phyloP scores from a whole-genome alignment of 805 yeast species.

The Lipomyces mesembrius region DNA sequence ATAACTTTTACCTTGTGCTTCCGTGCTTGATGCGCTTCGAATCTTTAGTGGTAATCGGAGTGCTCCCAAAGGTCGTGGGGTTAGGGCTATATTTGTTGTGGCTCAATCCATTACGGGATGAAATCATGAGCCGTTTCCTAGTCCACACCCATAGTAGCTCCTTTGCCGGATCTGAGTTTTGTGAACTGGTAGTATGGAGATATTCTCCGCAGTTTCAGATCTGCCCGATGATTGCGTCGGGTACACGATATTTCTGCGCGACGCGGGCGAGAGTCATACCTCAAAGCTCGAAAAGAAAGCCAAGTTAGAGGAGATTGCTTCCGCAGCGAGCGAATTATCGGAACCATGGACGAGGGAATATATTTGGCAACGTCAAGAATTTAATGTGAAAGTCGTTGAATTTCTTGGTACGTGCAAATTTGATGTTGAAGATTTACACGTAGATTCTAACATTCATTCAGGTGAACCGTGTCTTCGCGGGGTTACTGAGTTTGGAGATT shows the following conservation, averaged over 20 bases:
- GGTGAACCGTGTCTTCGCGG: constrained; percentile 40
- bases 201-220: constrained; percentile 19
- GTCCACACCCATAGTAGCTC: background rate
- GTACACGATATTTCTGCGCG: constrained; percentile 23
- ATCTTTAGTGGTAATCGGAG: no score
- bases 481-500: constrained; percentile 41
- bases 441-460: background rate
- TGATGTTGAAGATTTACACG: background rate
- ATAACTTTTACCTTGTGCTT: no score
- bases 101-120: no score
- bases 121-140: background rate
- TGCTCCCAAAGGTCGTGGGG: no score
- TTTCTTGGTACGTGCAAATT: constrained; percentile 10
- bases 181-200: constrained; percentile 18
- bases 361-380: constrained; percentile 41
- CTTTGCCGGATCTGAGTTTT: background rate
- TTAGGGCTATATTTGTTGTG: no score
- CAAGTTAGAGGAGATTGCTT: constrained; percentile 9
- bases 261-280: background rate
- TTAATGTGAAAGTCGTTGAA: constrained; percentile 28
- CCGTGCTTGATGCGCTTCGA: no score
- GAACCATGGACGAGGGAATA: constrained; percentile 31
- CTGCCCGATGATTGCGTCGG: constrained; percentile 30
- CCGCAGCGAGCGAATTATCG: constrained; percentile 13
- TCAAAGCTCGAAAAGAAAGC: background rate